Conservation (phyloP, 208 protist genomes). For the Trichomonas tenax region DNA sequence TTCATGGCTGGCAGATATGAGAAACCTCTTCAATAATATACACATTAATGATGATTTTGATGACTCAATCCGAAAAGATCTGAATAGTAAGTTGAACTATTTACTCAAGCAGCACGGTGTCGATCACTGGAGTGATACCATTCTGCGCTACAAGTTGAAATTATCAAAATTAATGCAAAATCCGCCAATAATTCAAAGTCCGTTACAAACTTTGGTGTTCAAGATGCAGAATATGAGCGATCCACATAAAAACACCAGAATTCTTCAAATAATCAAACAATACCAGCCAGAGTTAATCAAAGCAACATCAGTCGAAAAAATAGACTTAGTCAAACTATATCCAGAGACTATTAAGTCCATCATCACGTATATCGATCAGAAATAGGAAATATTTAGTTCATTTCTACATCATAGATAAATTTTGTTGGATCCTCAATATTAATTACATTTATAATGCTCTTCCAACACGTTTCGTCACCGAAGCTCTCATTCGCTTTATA, state of each 20-base stretch:
- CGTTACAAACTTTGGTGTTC: background rate
- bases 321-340: background rate
- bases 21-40: background rate
- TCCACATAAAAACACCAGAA: background rate
- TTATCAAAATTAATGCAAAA: background rate
- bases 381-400: too few relatives aligned
- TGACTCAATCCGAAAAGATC: background rate
- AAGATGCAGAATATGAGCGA: background rate
- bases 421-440: too few relatives aligned
- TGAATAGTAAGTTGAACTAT: background rate
- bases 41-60: background rate
- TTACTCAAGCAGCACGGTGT: background rate
- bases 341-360: background rate
- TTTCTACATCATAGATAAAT: too few relatives aligned
- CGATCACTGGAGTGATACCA: background rate
- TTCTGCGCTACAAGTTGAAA: background rate
- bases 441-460: too few relatives aligned
- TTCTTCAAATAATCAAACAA: background rate
- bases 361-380: background rate
- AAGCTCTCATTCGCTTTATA: too few relatives aligned
- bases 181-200: background rate
- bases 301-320: background rate
- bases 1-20: background rate
- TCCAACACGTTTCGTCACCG: too few relatives aligned
- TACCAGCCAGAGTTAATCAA: background rate